phyloP scores from a whole-genome alignment of 352 stramenopile species.

The Elongisporangium prolatum region DNA sequence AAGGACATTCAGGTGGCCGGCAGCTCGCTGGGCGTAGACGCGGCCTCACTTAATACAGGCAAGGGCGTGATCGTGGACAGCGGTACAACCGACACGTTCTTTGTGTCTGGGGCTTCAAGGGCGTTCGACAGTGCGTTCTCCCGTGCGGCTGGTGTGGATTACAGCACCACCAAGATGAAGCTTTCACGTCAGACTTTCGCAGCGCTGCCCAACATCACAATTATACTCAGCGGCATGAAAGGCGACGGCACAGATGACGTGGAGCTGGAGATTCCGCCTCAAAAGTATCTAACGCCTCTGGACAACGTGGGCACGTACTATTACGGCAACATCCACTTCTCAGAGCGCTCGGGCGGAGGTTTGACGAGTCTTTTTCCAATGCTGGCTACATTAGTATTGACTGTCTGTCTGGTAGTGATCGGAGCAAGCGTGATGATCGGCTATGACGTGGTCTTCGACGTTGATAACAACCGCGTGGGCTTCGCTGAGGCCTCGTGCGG shows the following conservation, averaged over 20 bases:
- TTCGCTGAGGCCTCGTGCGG: conserved; percentile 74
- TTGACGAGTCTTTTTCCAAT: conserved; percentile 2
- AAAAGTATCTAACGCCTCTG: conserved; percentile 57
- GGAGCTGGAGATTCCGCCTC: conserved; percentile 51
- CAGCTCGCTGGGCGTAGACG: conserved; percentile 36
- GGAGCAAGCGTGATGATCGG: conserved; percentile 77
- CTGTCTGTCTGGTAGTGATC: too few relatives aligned
- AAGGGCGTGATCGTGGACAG: conserved; percentile 83
- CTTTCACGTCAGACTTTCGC: conserved; percentile 32
- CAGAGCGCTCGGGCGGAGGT: conserved; percentile 73
- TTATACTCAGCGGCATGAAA: conserved; percentile 53
- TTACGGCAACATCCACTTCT: conserved; percentile 81
- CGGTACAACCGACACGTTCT: conserved; percentile 84
- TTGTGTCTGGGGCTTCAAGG: conserved; percentile 37
- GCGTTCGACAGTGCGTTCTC: conserved; percentile 53
- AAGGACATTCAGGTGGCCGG: conserved; percentile 67
- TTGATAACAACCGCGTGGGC: conserved; percentile 63
- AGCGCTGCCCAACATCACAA: conserved; percentile 54
- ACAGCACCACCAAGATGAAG: conserved; percentile 55
- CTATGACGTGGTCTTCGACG: conserved; percentile 84
- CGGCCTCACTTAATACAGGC: conserved; percentile 52
- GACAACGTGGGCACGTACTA: conserved; percentile 37
- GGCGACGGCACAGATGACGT: conserved; percentile 45
- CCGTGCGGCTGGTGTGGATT: conserved; percentile 33
- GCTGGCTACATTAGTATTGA: neutral